phyloP scores from a whole-genome alignment of 257 asterid species.

The Dorcoceras hygrometricum region DNA sequence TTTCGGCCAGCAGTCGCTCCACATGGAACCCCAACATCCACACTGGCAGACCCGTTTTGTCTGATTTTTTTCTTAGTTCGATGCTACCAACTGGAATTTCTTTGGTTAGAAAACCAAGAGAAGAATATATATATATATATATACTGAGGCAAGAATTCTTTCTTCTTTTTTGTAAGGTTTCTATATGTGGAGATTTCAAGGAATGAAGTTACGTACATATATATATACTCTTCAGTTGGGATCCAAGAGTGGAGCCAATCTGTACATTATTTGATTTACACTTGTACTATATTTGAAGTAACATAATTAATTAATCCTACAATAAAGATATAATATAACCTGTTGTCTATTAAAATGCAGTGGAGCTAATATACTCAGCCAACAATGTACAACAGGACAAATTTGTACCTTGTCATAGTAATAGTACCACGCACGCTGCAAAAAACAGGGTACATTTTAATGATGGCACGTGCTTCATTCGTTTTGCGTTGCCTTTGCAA shows the following conservation, averaged over 20 bases:
- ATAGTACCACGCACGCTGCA: background rate
- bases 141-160: too few relatives aligned
- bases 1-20: conserved; percentile 75
- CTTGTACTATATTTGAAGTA: too few relatives aligned
- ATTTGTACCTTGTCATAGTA: background rate
- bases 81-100: background rate
- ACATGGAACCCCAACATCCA: conserved; percentile 80
- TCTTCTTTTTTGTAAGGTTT: conserved; percentile 1
- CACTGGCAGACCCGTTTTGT: conserved; percentile 46
- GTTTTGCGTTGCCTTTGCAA: too few relatives aligned
- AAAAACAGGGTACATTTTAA: conserved; percentile 15
- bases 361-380: background rate
- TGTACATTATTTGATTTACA: too few relatives aligned
- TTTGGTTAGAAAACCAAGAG: background rate
- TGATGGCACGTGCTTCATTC: too few relatives aligned
- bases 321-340: too few relatives aligned
- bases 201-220: background rate
- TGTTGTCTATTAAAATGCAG: conserved; percentile 40
- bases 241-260: conserved; percentile 15
- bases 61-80: background rate
- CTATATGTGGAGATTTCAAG: conserved; percentile 13
- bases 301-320: too few relatives aligned
- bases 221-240: background rate
- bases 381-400: conserved; percentile 26
- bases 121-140: background rate